Conservation (phyloP, 495 filamentous ascomycete species). For the Daldinia childiae region DNA sequence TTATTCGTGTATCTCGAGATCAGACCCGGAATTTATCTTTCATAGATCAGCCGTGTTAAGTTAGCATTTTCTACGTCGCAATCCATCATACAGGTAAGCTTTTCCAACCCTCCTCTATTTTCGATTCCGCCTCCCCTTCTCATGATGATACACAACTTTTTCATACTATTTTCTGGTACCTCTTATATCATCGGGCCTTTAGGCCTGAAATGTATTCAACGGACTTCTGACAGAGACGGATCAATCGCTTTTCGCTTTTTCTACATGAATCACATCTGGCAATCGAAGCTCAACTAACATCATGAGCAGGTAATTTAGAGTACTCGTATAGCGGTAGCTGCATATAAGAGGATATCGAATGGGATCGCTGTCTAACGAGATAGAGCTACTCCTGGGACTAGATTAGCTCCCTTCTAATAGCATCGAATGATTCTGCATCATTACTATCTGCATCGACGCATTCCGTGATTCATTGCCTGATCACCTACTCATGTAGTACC, state of each 20-base stretch:
- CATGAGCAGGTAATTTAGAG: slow-evolving; percentile 12
- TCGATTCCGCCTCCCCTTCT: slow-evolving; percentile 23
- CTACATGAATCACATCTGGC: neutral
- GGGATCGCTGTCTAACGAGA: neutral
- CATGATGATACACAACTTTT: slow-evolving; percentile 61
- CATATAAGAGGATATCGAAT: neutral
- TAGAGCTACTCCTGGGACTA: neutral
- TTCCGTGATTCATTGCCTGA: neutral
- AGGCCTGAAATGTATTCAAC: slow-evolving; percentile 64
- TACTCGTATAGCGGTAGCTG: neutral
- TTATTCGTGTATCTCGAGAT: neutral
- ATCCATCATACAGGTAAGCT: slow-evolving; percentile 26
- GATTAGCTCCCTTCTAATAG: neutral
- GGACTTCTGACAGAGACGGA: slow-evolving; percentile 64
- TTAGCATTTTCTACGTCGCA: neutral
- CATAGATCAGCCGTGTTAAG: neutral
- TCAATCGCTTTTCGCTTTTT: slow-evolving; percentile 4
- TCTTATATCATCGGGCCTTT: slow-evolving; percentile 68
- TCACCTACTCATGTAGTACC: neutral
- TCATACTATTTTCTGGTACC: slow-evolving; percentile 66
- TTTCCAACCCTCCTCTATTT: slow-evolving; percentile 3
- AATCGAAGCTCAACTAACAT: slow-evolving; percentile 23
- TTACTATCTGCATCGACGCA: neutral
- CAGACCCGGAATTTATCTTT: neutral
- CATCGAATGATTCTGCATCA: neutral